Evolutionary conservation across 306 rosid species (phyloP), one percentile per base, ranked within the genome.

Genomic region (Prunus mume): DNA sequence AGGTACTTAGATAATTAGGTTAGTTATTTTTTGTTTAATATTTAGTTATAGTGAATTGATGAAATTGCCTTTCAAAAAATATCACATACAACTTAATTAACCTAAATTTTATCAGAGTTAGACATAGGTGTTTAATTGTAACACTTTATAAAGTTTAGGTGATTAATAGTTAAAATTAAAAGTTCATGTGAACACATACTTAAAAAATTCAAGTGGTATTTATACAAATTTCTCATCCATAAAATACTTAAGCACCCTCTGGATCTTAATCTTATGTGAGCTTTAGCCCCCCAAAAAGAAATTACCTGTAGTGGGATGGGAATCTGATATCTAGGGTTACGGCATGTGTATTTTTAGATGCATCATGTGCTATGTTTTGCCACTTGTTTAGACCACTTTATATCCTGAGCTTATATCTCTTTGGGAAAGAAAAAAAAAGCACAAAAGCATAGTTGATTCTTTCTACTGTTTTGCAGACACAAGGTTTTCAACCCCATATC

Each of bases 391-490:
- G 25, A 72, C 74, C 54, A 75, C 84, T 82, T 85, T 85, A 71
- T 78, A 70, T 78, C 81, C 68, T 77, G 68, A 80, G 72, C 82
- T n/a, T 28, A 41, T 20, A 27, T 65, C 74, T 75, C 76, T 71
- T 78, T 70, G 73, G 76, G 82, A 58, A 81, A 84, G 80, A 71
- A 65, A 77, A 79, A 67, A 76, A 67, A 76, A 32, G 72, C 80
- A 79, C 46, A 80, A 80, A 89, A 86, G 72, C 84, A 72, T 47
- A 12, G 65, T 15, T 69, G 76, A 79, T 78, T 81, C 80, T 81
- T 83, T 78, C 54, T 20, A 72, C 12, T 74, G 32, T 51, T 58
- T 34, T 41, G 28, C 25, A 47, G 70, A 65, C 64, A 71, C 70
- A 68, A 41, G 57, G 67, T 83, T 60, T 70, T 73, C 77, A 60